phyloP scores from a whole-genome alignment of 140 eudicot species.

The Oenanthe javanica region DNA sequence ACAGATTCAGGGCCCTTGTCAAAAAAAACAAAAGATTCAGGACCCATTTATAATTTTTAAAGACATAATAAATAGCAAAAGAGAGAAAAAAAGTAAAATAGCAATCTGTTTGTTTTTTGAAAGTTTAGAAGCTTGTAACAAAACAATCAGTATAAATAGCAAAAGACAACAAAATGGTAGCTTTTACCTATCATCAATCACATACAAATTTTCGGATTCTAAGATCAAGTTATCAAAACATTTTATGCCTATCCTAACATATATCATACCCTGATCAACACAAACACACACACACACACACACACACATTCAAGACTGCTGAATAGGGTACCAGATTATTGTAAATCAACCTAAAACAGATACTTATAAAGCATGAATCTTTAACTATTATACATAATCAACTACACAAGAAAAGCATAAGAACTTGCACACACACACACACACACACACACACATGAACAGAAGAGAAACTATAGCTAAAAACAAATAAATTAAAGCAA shows the following conservation, averaged over 20 bases:
- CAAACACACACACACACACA: too few species aligned
- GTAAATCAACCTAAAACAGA: not conserved
- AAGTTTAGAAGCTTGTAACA: not conserved
- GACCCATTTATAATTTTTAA: not conserved
- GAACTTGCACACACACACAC: not conserved
- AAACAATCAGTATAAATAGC: not conserved
- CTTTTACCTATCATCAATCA: not conserved
- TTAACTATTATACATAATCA: not conserved
- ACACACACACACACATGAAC: not conserved
- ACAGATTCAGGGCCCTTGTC: too few species aligned
- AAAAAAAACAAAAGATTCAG: too few species aligned
- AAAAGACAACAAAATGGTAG: not conserved
- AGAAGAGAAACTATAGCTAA: not conserved
- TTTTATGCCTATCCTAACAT: not conserved
- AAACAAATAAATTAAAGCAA: constrained; percentile 9
- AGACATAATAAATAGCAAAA: not conserved
- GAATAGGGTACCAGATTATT: not conserved
- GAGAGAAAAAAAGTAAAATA: not conserved
- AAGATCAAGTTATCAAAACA: not conserved
- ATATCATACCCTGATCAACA: not conserved
- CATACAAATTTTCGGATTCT: not conserved
- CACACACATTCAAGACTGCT: too few species aligned
- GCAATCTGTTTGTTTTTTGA: not conserved
- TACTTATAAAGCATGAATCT: not conserved
- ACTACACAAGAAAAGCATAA: not conserved